Conservation (phyloP, 2,329 filamentous ascomycete genomes). For the Pseudocercospora macadamiae region DNA sequence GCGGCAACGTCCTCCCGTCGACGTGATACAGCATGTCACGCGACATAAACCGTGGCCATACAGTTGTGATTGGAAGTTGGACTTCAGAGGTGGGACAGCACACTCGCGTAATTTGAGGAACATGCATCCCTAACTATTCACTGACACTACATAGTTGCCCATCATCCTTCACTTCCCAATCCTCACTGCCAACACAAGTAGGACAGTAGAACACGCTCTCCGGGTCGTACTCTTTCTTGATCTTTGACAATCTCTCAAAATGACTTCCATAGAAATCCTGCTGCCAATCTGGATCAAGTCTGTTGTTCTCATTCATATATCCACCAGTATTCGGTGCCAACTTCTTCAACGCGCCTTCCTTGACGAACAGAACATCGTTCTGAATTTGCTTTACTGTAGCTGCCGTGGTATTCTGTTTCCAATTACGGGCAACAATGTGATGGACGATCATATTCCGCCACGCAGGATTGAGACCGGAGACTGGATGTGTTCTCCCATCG, state of each 20-base stretch:
- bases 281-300: constrained; percentile 23
- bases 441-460: constrained; percentile 52
- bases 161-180: constrained; percentile 15
- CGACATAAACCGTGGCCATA: too few species aligned
- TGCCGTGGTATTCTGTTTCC: constrained; percentile 20
- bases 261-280: constrained; percentile 24
- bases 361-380: constrained; percentile 38
- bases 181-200: constrained; percentile 27
- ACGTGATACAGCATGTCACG: too few species aligned
- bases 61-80: too few species aligned
- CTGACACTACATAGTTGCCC: constrained; percentile 15
- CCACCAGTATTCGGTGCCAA: constrained; percentile 39
- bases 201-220: constrained; percentile 24
- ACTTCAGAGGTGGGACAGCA: too few species aligned
- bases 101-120: too few species aligned
- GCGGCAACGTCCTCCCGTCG: too few species aligned
- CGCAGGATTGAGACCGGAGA: constrained; percentile 55
- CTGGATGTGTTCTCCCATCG: constrained; percentile 44
- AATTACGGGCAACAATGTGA: constrained; percentile 36
- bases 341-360: constrained; percentile 37
- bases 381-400: constrained; percentile 26
- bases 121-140: too few species aligned
- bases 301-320: constrained; percentile 43
- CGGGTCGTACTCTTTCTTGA: constrained; percentile 24
- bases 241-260: constrained; percentile 18